Evolutionary conservation across 192 early-diverging fungal species (phyloP), one percentile per base, ranked within the genome.

Genomic region (Mortierella hygrophila): DNA sequence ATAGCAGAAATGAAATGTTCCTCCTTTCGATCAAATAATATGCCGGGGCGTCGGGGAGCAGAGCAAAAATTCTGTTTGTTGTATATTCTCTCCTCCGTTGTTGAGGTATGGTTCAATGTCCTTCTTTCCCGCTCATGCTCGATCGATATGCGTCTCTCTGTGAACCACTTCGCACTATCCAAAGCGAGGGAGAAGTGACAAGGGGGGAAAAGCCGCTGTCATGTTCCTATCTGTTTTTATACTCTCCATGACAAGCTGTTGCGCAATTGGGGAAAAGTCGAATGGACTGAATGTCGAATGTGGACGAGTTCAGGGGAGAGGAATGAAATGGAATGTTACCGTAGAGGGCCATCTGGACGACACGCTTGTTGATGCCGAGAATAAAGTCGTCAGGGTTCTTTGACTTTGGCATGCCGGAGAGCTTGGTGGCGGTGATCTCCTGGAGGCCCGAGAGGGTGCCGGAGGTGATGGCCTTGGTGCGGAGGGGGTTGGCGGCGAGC

Each of bases 281-380:
- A 46, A 15, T 13, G 44, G 13, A 52, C 38, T 21, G 20, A 52
- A 18, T 49, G 47, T 4, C 10, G 4, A 49, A 20, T 6, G 16
- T 49, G 47, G 16, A 6, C 47, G 23, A 41, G 16, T 76, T n/a
- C 18, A 76, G 29, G 23, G 1, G n/a, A 13, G 15, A 26, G 49
- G 20, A 49, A 38, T 54, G 29, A 9, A 13, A 71, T 23, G 37
- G n/a, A 44, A 73, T 32, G 38, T 63, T 87, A 93, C 93, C 96
- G 80, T 96, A 96, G 38, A 93, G 91, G 49, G 94, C 92, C 94
- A 98, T 97, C 88, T 97, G 93, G 55, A 95, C 88, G 68, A 95
- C 90, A 63, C 91, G 92, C 75, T 92, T 91, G 91, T 95, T 92
- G 74, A 94, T 78, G 55, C 88, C 74, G 4, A 82, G 77, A 49